Evolutionary conservation across 495 filamentous ascomycete species (phyloP).

Genomic region (Hyphodiscus hymeniophilus): DNA sequence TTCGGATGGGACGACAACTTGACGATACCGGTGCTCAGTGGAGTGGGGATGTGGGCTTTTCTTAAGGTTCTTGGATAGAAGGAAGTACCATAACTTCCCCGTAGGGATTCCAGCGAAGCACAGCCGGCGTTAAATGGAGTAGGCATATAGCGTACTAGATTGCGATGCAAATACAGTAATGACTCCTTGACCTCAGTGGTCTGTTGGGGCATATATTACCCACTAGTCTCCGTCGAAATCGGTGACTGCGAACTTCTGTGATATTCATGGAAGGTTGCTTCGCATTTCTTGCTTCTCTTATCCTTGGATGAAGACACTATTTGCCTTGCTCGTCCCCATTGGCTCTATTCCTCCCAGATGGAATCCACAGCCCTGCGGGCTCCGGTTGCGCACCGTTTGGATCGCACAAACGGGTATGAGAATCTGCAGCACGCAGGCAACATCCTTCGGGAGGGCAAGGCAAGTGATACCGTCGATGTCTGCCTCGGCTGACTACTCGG

Average conservation of each 20-base stretch:
- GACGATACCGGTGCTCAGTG: constrained; percentile 88
- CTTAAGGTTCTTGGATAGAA: constrained; percentile 76
- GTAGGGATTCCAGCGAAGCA: neutral
- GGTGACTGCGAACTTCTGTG: too few relatives aligned
- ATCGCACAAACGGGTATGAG: too few relatives aligned
- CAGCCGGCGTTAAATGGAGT: constrained; percentile 8
- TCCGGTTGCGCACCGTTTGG: constrained; percentile 2
- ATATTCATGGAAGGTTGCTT: neutral
- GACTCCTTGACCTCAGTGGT: too few relatives aligned
- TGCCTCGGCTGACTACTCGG: too few relatives aligned
- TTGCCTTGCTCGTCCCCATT: constrained; percentile 6
- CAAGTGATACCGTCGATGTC: too few relatives aligned
- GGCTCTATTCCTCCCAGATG: neutral
- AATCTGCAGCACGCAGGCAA: too few relatives aligned
- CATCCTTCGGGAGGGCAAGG: too few relatives aligned
- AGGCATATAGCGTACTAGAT: constrained; percentile 1
- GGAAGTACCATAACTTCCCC: constrained; percentile 1
- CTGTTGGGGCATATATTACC: too few relatives aligned
- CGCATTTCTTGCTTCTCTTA: neutral
- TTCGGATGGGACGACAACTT: constrained; percentile 96
- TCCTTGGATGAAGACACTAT: constrained; percentile 4
- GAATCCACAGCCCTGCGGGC: constrained; percentile 9
- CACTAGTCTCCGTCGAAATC: too few relatives aligned
- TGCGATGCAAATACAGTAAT: neutral
- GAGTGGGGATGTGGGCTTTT: constrained; percentile 86